These are phyloP conservation scores for Penicillium crystallinum DNA, from an alignment of 495 filamentous ascomycete species.

Conservation along the genomic window DNA sequence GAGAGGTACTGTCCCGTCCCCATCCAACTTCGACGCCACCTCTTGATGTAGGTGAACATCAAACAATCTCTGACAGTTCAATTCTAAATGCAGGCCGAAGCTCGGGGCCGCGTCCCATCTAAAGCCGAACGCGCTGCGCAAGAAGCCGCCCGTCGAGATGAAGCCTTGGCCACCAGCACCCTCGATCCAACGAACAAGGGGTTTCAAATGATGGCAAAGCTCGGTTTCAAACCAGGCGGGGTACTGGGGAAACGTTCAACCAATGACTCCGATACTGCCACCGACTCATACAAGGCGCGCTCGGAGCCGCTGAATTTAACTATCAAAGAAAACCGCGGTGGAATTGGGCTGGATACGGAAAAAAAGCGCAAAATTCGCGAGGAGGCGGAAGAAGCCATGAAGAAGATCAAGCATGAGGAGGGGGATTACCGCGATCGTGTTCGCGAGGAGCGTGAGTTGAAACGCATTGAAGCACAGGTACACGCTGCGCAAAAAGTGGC, in stretches of 20 bases:
- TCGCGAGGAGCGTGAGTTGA: conserved; percentile 64
- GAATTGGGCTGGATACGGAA: conserved; percentile 79
- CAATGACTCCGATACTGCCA: background rate
- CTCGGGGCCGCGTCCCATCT: conserved; percentile 49
- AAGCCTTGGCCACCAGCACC: conserved; percentile 65
- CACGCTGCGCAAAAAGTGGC: conserved; percentile 75
- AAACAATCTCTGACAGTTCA: background rate
- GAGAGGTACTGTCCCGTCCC: conserved; percentile 38
- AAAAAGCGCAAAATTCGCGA: conserved; percentile 76
- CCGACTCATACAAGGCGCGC: conserved; percentile 21
- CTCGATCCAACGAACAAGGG: conserved; percentile 67
- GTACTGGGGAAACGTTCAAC: conserved; percentile 56
- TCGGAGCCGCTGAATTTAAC: conserved; percentile 63
- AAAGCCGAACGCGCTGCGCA: conserved; percentile 76
- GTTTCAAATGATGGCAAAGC: conserved; percentile 91
- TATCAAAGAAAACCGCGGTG: conserved; percentile 76
- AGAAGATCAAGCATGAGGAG: conserved; percentile 62
- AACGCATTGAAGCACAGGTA: conserved; percentile 60
- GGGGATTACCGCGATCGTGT: conserved; percentile 73
- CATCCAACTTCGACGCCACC: background rate
- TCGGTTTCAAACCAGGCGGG: conserved; percentile 76
- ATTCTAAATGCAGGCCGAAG: conserved; percentile 33
- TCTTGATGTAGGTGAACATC: background rate
- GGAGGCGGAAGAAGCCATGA: conserved; percentile 52
- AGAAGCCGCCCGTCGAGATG: conserved; percentile 65